These are phyloP conservation scores for Pseudognaphalium luteoalbum DNA, from an alignment of 129 eudicot genomes.

Conservation along the genomic window DNA sequence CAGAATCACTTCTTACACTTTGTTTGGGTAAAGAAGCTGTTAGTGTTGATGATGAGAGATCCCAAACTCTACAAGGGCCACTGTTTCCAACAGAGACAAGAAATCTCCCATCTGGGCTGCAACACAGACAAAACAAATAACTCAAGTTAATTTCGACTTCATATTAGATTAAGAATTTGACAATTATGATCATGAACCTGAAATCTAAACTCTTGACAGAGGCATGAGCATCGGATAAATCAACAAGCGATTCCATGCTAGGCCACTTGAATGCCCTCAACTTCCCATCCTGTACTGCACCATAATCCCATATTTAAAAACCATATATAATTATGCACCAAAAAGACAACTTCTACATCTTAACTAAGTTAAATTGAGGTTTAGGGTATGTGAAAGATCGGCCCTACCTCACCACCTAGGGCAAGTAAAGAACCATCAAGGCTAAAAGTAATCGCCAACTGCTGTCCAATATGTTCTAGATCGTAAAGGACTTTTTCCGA, in stretches of 20 bases:
- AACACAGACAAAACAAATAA: slow-evolving; percentile 18
- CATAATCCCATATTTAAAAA: slow-evolving; percentile 38
- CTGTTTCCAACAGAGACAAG: slow-evolving; percentile 86
- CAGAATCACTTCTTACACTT: slow-evolving; percentile 45
- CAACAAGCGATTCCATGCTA: slow-evolving; percentile 63
- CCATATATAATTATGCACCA: background rate
- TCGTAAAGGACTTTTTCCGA: slow-evolving; percentile 72
- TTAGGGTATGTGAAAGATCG: slow-evolving; percentile 10
- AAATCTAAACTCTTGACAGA: slow-evolving; percentile 87
- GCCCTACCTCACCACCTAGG: slow-evolving; percentile 87
- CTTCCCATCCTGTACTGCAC: slow-evolving; percentile 98
- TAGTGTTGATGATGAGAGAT: slow-evolving; percentile 54
- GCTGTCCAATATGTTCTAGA: slow-evolving; percentile 86
- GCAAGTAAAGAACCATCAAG: slow-evolving; percentile 88
- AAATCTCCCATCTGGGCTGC: slow-evolving; percentile 87
- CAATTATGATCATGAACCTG: slow-evolving; percentile 25
- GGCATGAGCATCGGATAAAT: slow-evolving; percentile 64
- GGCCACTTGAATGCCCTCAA: slow-evolving; percentile 98
- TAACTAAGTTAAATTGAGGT: background rate
- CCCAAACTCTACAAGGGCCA: slow-evolving; percentile 92
- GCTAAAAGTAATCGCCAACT: slow-evolving; percentile 73
- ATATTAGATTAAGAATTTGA: background rate
- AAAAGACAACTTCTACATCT: background rate
- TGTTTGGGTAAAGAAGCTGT: slow-evolving; percentile 70
- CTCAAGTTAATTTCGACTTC: background rate